A percentile compares a stretch with the other conserved stretches of the same genome.
These are phyloP conservation scores for Colletotrichum gloeosporioides DNA, from an alignment of 2,329 filamentous ascomycete genomes.

Conservation along the genomic window DNA sequence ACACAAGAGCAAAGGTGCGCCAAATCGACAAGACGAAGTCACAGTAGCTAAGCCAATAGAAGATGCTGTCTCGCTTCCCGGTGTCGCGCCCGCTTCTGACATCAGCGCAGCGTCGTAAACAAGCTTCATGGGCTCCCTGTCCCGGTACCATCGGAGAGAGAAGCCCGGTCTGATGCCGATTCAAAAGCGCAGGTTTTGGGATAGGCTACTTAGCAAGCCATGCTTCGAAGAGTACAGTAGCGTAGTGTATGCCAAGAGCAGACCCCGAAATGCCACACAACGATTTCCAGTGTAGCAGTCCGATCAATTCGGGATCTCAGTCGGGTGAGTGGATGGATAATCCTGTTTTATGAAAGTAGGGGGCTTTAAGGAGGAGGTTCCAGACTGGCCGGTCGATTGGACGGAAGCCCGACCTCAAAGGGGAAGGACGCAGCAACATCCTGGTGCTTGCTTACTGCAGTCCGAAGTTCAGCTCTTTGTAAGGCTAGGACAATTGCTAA, in stretches of 20 bases:
- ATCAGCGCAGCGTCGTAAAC: neutral
- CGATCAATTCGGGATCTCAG: neutral
- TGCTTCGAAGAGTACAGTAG: fast-evolving
- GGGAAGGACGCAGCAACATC: neutral
- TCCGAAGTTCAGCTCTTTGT: neutral
- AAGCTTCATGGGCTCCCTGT: neutral
- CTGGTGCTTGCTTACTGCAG: neutral
- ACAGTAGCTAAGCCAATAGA: neutral
- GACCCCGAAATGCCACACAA: neutral
- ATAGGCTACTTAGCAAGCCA: neutral
- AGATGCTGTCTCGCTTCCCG: neutral
- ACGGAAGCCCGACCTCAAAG: neutral
- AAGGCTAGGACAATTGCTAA: neutral
- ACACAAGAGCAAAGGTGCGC: neutral
- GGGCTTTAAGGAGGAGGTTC: neutral
- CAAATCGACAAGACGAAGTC: neutral
- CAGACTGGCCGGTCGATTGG: neutral
- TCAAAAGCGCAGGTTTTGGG: neutral
- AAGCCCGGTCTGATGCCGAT: neutral
- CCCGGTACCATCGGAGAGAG: neutral
- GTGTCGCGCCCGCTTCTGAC: neutral
- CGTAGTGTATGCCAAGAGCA: neutral
- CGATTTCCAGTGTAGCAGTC: neutral
- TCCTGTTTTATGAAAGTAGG: neutral
- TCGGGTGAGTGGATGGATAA: neutral